Evolutionary conservation across 345 rosid species (phyloP), one percentile per base, ranked within the genome.

Genomic region (Eucalyptus polybractea): DNA sequence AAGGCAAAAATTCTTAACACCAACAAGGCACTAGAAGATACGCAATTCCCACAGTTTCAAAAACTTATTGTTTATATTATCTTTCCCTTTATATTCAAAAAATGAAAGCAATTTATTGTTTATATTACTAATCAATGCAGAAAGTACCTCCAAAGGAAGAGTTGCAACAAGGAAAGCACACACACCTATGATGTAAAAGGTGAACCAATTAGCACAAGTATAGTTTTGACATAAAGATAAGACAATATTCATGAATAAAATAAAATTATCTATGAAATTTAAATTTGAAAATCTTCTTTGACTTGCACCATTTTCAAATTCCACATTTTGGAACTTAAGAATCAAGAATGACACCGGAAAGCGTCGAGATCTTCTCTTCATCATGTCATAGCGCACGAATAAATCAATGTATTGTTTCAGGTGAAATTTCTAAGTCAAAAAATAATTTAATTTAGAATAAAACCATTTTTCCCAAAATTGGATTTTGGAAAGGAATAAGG

Each of bases 151-250:
- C 90, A 95, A 90, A 89, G 98, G 96, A 91, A 97, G 98, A 58
- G 97, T 94, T 89, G 97, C 98, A 88, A 97, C 93, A 89, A 97
- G 98, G n/a, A 97, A 98, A 90, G 98, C 96, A 87, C 95, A 94
- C 47, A 53, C 7, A 91, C 91, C 90, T 97, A 96, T n/a, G 95
- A 91, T 42, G 95, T 93, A 76, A 97, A 89, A 86, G 93, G 87
- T 50, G 91, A 87, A 62, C 98, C 96, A 0, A 97, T 96, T 8
- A 97, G 97, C 87, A 97, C 90, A 92, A 92, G 90, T 67, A 97
- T 94, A 62, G 99, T 94, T 93, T 96, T 97, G 89, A 97, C 97
- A 96, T 97, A 93, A 62, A 89, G 33, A 80, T 89, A 90, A 60
- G 45, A 83, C 29, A 88, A 6, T 24, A 5, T 53, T 50, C 15